phyloP scores from a whole-genome alignment of 306 rosid genomes.

The Cucumis cinereus region DNA sequence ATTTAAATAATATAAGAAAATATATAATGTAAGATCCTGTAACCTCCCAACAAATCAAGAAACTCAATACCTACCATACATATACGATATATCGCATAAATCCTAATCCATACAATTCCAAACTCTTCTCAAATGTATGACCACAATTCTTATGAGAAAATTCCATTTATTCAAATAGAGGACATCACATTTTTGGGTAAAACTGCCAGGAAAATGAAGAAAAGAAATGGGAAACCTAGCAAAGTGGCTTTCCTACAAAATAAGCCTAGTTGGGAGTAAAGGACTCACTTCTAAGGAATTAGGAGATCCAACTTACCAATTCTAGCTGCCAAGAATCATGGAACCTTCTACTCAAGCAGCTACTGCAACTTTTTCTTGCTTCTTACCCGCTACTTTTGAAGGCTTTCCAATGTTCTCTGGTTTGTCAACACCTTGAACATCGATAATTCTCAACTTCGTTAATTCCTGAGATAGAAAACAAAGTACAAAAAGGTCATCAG shows the following conservation, averaged over 20 bases:
- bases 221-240: background rate
- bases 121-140: background rate
- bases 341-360: background rate
- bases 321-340: background rate
- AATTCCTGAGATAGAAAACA: slow-evolving; percentile 46
- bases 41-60: background rate
- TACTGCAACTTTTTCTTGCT: slow-evolving; percentile 12
- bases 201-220: background rate
- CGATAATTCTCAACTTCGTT: slow-evolving; percentile 81
- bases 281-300: background rate
- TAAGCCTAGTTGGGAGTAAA: background rate
- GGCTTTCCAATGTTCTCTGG: slow-evolving; percentile 36
- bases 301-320: background rate
- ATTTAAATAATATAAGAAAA: too few species aligned
- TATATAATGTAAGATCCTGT: background rate
- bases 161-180: background rate
- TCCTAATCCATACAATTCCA: background rate
- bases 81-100: background rate
- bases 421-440: slow-evolving; percentile 79
- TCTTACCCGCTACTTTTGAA: slow-evolving; percentile 40
- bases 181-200: background rate
- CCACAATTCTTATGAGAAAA: background rate
- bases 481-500: slow-evolving; percentile 8
- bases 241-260: background rate
- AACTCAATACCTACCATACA: background rate